Base-by-base conservation (phyloP, 225 moss, liverwort and hornwort genomes). In the Climacium dendroides region DNA sequence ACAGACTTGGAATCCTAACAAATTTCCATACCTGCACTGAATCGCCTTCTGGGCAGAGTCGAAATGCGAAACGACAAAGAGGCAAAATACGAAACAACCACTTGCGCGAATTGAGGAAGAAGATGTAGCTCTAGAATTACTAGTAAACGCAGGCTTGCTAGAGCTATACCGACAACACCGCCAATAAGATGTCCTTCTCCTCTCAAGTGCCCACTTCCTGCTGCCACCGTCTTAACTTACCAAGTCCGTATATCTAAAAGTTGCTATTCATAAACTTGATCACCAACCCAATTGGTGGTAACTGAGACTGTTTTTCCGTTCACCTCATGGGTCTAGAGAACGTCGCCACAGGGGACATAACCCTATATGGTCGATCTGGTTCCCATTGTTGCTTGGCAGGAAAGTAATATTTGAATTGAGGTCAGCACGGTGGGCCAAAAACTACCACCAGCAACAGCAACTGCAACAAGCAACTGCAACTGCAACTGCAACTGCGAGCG, bases 121-220 rank as follows among this genome's bases (percentile, higher is more conserved):
- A 87, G 41, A 24, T 43, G 43, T 5, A 87, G 43, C 41, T 77
- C n/a, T n/a, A 35, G 29, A 73, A 37, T 54, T 41, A 25, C 34
- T 54, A 34, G 39, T 39, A 66, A 65, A 70, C 78, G 19, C 52
- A 82, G 57, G 19, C 73, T 34, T 59, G 73, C 48, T 41, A 71
- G 86, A 77, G 57, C 48, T 70, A 57, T 82, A 91, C 91, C 85
- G 89, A 71, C 81, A 91, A 72, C 89, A 87, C 78, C 65, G 69
- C 60, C 39, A 73, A 45, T 5, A 72, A 64, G 35, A 50, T 12
- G 35, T 30, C 61, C 30, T 45, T 54, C 74, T 8, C 78, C 74
- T 11, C 37, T 35, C 32, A 79, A 58, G 32, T 39, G 37, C 64
- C 74, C 54, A 34, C 26, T 41, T 52, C 35, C 24, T 59, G 47